Evolutionary conservation across 768 basidiomycete species (phyloP), one percentile per base, ranked within the genome.

Genomic region (Suillus decipiens): DNA sequence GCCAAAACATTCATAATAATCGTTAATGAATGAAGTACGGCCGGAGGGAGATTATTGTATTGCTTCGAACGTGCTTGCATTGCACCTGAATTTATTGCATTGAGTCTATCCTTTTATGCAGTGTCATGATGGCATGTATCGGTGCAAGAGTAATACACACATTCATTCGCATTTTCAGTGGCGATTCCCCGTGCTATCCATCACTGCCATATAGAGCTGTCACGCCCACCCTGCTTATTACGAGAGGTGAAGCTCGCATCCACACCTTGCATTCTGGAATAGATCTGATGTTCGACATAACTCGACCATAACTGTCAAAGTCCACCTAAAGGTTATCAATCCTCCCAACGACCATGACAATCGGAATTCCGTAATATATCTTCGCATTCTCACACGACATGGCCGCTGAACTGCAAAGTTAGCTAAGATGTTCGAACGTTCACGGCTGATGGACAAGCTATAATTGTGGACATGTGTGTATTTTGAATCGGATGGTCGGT

Each of bases 241-340:
- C 48, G 48, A 36, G 34, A 55, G 22, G 5, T 15, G 14, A 56
- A 2, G 11, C 34, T 50, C 9, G 48, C 51, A 53, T n/a, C 5
- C 19, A 33, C 19, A 33, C 31, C 19, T 53, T 33, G 33, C 51
- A 14, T 57, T 57, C 24, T 41, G 17, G 39, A 57, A 57, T 19
- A 39, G 15, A 39, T 56, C 22, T 22, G 36, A 24, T 17, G 36
- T 56, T 24, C 22, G 22, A 41, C 24, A 22, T 22, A 24, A 17
- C 17, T 41, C 56, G 15, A 57, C 41, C 39, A 19, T n/a, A 57
- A 17, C 31, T 31, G 39, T 57, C 37, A 41, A 57, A 41, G 51
- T 19, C 39, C 24, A 57, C 24, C 56, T 41, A 57, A 39, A 56
- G 55, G 22, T 39, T 39, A 56, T 56, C 36, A 24, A 24, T 24